phyloP scores from a whole-genome alignment of 805 yeast species.

The Wickerhamomyces canadensis region DNA sequence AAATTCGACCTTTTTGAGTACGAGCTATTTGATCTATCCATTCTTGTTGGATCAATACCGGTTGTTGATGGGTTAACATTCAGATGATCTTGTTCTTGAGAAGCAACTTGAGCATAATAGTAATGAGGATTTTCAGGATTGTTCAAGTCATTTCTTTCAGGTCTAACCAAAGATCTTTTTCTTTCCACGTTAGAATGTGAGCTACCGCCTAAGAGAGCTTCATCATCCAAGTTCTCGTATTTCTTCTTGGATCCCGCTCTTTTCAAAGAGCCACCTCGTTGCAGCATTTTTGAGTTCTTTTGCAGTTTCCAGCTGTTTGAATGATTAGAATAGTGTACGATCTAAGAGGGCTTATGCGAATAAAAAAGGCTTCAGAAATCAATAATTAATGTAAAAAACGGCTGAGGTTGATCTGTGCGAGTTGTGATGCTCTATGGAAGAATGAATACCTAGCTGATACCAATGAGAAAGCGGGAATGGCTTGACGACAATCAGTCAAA shows the following conservation, averaged over 20 bases:
- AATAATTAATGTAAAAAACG: no score
- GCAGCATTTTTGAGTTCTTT: constrained; percentile 20
- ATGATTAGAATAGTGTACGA: no score
- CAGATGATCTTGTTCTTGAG: constrained; percentile 57
- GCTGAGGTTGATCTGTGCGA: no score
- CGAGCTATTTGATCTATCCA: constrained; percentile 11
- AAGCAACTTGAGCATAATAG: constrained; percentile 71
- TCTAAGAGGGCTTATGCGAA: no score
- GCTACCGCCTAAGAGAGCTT: constrained; percentile 27
- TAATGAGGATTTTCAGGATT: constrained; percentile 68
- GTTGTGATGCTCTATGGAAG: no score
- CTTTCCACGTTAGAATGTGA: constrained; percentile 23
- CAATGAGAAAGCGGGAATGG: no score
- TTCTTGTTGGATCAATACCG: constrained; percentile 55
- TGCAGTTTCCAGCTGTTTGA: no score
- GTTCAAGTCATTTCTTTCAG: constrained; percentile 68
- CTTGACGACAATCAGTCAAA: no score
- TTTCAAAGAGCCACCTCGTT: constrained; percentile 21
- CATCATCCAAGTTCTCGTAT: constrained; percentile 26
- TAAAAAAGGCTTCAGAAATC: no score
- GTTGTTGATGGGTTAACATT: constrained; percentile 64
- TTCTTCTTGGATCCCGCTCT: constrained; percentile 16
- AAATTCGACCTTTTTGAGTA: constrained; percentile 9
- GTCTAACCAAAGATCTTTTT: constrained; percentile 73
- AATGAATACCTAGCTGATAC: no score